These are phyloP conservation scores for Pseudogymnoascus destructans DNA, from an alignment of 2,329 filamentous ascomycete species.

Conservation along the genomic window DNA sequence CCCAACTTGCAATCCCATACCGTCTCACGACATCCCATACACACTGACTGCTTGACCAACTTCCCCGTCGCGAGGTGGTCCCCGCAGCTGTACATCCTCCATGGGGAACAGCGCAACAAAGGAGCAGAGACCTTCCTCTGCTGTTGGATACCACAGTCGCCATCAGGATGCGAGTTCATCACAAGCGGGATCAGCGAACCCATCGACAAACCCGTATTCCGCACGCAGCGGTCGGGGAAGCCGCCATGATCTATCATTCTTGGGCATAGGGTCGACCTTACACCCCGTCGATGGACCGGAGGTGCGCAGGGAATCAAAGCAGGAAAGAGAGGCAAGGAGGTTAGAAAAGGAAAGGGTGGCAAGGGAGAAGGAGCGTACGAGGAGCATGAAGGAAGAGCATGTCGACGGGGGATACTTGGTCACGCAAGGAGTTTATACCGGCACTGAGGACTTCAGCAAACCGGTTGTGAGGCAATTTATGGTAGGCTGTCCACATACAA, in stretches of 20 bases:
- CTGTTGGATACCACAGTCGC: neutral
- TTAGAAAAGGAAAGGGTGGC: constrained; percentile 67
- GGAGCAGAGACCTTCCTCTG: constrained; percentile 7
- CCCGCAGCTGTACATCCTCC: constrained; percentile 6
- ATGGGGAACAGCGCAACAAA: constrained; percentile 13
- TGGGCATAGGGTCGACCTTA: constrained; percentile 22
- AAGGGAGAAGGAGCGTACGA: constrained; percentile 71
- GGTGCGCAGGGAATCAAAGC: constrained; percentile 69
- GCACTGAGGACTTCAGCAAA: constrained; percentile 88
- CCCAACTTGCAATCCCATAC: neutral
- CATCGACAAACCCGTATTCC: constrained; percentile 17
- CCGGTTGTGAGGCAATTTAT: constrained; percentile 75
- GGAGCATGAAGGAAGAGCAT: constrained; percentile 81
- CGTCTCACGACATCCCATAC: constrained; percentile 6
- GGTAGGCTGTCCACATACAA: constrained; percentile 38
- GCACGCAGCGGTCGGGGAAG: constrained; percentile 21
- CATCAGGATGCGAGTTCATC: constrained; percentile 15
- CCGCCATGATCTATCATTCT: constrained; percentile 24
- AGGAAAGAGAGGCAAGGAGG: constrained; percentile 78
- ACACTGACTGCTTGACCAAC: neutral
- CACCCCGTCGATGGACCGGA: constrained; percentile 21
- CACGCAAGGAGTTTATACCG: constrained; percentile 86
- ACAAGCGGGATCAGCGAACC: constrained; percentile 15
- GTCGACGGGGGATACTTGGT: constrained; percentile 92
- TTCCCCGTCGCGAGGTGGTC: constrained; percentile 7